A percentile compares a stretch with the other conserved stretches of the same genome.
phyloP scores from a whole-genome alignment of 306 rosid genomes.

The Arachis stenosperma region DNA sequence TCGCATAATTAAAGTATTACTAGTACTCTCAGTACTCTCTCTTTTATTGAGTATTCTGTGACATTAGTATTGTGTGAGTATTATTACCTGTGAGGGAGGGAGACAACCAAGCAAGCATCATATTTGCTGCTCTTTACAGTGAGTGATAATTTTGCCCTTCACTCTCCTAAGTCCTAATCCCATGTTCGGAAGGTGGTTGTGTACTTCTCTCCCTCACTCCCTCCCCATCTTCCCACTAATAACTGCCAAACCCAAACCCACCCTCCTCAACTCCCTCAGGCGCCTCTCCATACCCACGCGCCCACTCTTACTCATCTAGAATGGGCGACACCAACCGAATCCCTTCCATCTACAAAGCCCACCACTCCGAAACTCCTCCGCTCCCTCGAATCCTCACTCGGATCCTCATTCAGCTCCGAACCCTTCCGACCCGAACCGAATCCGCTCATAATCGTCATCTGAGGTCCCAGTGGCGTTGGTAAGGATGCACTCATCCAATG shows the following conservation, averaged over 20 bases:
- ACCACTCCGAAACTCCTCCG: slow-evolving; percentile 75
- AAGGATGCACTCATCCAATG: slow-evolving; percentile 76
- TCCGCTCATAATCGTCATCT: slow-evolving; percentile 74
- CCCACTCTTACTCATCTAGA: slow-evolving; percentile 4
- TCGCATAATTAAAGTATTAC: no score
- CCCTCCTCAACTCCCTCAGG: neutral
- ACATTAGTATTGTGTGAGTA: no score
- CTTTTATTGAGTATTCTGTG: no score
- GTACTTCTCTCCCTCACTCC: slow-evolving; percentile 37
- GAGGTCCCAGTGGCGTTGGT: slow-evolving; percentile 97
- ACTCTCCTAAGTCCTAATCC: neutral
- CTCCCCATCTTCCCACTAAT: neutral
- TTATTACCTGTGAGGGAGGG: no score
- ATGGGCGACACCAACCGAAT: slow-evolving; percentile 55
- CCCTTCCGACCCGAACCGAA: slow-evolving; percentile 60
- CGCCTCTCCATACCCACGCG: neutral
- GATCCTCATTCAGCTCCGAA: slow-evolving; percentile 62
- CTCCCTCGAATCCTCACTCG: slow-evolving; percentile 74
- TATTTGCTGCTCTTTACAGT: no score
- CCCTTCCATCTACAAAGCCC: slow-evolving; percentile 53
- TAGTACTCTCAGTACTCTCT: no score
- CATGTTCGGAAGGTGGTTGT: slow-evolving; percentile 60
- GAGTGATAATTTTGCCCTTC: no score
- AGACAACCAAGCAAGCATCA: no score
- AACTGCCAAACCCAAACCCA: neutral